phyloP scores from a whole-genome alignment of 352 stramenopile species.

The Globisporangium polare region DNA sequence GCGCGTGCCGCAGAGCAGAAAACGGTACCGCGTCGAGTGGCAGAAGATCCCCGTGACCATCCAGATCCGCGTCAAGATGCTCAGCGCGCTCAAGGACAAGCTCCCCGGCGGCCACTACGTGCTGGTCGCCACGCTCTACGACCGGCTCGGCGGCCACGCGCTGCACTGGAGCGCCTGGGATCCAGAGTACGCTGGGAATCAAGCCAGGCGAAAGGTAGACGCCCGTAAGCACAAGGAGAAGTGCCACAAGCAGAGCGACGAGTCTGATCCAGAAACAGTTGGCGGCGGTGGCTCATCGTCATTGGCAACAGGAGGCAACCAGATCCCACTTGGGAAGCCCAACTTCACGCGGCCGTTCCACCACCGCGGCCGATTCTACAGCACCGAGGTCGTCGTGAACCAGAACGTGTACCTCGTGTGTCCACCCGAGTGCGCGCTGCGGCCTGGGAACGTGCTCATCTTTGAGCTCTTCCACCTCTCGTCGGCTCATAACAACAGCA shows the following conservation, averaged over 20 bases:
- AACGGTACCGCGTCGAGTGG: conserved; percentile 74
- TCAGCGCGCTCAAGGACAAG: conserved; percentile 84
- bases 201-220: conserved; percentile 4
- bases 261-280: neutral
- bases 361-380: conserved; percentile 82
- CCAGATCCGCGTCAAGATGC: conserved; percentile 51
- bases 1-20: conserved; percentile 29
- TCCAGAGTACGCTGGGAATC: conserved; percentile 21
- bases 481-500: conserved; percentile 1
- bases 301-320: neutral
- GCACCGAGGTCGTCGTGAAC: conserved; percentile 72
- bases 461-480: conserved; percentile 49
- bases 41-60: conserved; percentile 67
- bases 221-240: conserved; percentile 9
- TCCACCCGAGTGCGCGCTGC: conserved; percentile 51
- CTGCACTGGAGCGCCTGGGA: conserved; percentile 75
- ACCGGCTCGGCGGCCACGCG: conserved; percentile 75
- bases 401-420: conserved; percentile 81
- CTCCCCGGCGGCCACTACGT: conserved; percentile 75
- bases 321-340: conserved; percentile 17
- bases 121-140: conserved; percentile 80
- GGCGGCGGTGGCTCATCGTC: neutral
- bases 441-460: conserved; percentile 50
- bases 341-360: conserved; percentile 72
- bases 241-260: neutral